Base-by-base conservation (phyloP, 768 basidiomycete species). In the Suillus variegatus region DNA sequence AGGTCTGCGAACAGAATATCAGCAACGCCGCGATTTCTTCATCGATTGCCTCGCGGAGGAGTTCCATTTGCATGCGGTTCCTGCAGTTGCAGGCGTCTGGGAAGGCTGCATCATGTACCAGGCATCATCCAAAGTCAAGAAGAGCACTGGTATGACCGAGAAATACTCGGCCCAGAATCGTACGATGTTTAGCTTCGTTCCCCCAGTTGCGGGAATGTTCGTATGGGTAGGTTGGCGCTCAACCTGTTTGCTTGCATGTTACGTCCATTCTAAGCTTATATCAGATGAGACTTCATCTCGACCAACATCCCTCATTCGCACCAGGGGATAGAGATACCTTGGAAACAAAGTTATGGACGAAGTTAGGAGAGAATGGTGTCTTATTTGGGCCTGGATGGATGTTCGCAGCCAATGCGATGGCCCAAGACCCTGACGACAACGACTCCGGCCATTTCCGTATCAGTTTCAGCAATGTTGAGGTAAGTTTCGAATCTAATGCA, bases 161-260 rank as follows among this genome's bases (percentile, higher is more conserved):
- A 87, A 86, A 77, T 68, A 66, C 25, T 68, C 74, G 60, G 58
- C 62, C 65, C 56, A 52, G 56, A 65, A 65, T 61, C 74, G 69
- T 12, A 72, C 81, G 28, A 71, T 89, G 65, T 84, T 93, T 67
- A 87, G 85, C 56, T 89, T 93, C 72, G 84, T 91, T 2, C 89
- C 92, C 14, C 92, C 93, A 0, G 84, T 84, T 2, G 83, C 89
- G n/a, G 93, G 93, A 9, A 95, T 94, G 93, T 94, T 93, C 76
- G 67, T 89, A 40, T 91, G 88, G 88, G 87, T 87, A 71, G 40
- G 58, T 55, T 20, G 32, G 20, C 28, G 16, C 18, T 54, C 52
- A 38, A 61, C 82, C 73, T 35, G 64, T 41, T 57, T 56, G 36
- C 25, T 62, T 28, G 40, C 35, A 32, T 12, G 49, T 8, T 25